Base-by-base conservation (phyloP, 2,329 filamentous ascomycete species). In the Eutypella sp. region DNA sequence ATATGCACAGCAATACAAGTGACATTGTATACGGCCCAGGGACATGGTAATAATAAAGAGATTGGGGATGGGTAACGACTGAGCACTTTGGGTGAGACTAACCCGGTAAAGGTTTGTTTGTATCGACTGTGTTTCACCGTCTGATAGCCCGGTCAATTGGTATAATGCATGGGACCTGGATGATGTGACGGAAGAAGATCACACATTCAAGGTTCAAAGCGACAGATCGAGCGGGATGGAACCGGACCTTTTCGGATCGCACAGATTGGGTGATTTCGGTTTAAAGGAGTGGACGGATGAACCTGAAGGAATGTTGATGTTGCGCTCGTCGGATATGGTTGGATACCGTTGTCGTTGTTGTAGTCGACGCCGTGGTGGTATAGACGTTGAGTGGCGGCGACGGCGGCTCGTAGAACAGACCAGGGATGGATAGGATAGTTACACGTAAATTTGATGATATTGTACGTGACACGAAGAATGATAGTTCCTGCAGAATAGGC, bases 401-500 rank as follows among this genome's bases (percentile, higher is more conserved):
- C n/a, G n/a, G n/a, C 31, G 31, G 31, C 31, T 34, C 18, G 15
- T 16, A 34, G 31, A 34, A 34, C 31, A 16, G 31, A 15, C 15
- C 31, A n/a, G 31, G 15, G 15, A 15, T 15, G 31, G 29, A 38
- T 23, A 20, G 24, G n/a, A n/a, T n/a, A n/a, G n/a, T n/a, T n/a
- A n/a, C n/a, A n/a, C n/a, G n/a, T n/a, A n/a, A n/a, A n/a, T n/a
- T n/a, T n/a, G n/a, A 22, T 23, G 42, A 46, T 46, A 40, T 48
- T 41, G 47, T 49, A 25, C 40, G 41, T 29, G 51, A 55, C 46
- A 50, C 45, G 57, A 55, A 41, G 44, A 41, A 45, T 44, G 50
- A 57, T 57, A 50, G 55, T 62, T 60, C 55, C 54, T 57, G 58
- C 55, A 55, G 41, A 44, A 50, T 51, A 56, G 58, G 57, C 56